Percentiles rank a stretch among this genome's conserved stretches.
Conservation (phyloP, 2,329 filamentous ascomycete genomes). For the Neodidymelliopsis sp. region DNA sequence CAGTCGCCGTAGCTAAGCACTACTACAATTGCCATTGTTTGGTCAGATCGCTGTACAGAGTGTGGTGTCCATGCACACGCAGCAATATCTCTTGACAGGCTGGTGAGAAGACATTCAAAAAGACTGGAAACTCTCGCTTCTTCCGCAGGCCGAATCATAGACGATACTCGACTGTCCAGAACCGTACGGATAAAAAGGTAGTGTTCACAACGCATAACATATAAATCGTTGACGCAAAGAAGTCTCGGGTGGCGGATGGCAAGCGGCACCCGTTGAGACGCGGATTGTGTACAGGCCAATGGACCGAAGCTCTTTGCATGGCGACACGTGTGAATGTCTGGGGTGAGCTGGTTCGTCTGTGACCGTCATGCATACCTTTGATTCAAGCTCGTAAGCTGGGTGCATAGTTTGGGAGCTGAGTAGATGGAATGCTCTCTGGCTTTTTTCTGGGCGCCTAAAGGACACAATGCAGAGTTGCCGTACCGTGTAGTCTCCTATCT, state of each 20-base stretch:
- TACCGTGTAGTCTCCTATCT: not conserved
- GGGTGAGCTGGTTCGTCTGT: not conserved
- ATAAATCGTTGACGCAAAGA: not conserved
- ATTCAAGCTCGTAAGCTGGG: not conserved
- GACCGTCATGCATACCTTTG: not conserved
- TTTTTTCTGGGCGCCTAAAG: not conserved
- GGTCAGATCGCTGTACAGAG: no score
- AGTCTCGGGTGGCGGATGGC: not conserved
- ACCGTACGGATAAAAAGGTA: no score
- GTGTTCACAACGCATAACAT: no score
- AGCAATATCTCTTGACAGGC: no score
- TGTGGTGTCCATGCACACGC: no score
- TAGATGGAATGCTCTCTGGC: no score
- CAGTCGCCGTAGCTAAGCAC: no score
- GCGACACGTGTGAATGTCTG: constrained; percentile 8
- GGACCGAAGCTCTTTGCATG: not conserved
- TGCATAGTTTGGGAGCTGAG: not conserved
- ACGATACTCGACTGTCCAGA: no score
- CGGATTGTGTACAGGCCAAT: not conserved
- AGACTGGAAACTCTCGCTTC: no score
- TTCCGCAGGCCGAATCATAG: no score
- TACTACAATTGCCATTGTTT: no score
- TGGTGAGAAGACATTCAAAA: no score
- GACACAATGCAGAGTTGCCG: not conserved
- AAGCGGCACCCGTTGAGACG: constrained; percentile 5